Conservation (phyloP, 805 yeast genomes). For the Millerago galiae region DNA sequence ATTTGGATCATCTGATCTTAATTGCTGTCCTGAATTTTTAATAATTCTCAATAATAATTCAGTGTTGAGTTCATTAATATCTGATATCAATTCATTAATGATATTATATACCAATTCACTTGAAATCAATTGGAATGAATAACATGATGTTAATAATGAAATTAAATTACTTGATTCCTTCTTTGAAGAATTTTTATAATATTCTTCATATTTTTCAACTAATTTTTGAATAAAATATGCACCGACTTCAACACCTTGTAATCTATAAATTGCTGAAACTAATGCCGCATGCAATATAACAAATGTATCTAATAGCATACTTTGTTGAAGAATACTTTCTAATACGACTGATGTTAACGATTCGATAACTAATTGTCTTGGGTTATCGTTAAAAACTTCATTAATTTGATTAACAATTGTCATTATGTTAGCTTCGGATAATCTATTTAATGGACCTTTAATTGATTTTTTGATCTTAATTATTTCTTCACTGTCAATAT, state of each 20-base stretch:
- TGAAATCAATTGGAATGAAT: slow-evolving; percentile 70
- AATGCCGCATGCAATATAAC: slow-evolving; percentile 75
- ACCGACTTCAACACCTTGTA: slow-evolving; percentile 85
- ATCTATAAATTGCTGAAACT: slow-evolving; percentile 64
- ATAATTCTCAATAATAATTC: slow-evolving; percentile 71
- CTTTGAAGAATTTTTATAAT: slow-evolving; percentile 32
- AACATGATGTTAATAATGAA: slow-evolving; percentile 70
- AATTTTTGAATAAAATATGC: slow-evolving; percentile 75
- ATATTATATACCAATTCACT: slow-evolving; percentile 74
- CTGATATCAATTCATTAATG: slow-evolving; percentile 44
- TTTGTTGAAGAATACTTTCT: slow-evolving; percentile 58
- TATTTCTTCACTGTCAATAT: slow-evolving; percentile 36
- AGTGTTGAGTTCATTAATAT: slow-evolving; percentile 64
- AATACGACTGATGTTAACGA: slow-evolving; percentile 56
- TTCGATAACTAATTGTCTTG: slow-evolving; percentile 77
- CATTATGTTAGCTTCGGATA: slow-evolving; percentile 81
- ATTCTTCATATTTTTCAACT: slow-evolving; percentile 60
- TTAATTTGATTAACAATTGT: slow-evolving; percentile 66
- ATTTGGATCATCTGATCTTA: slow-evolving; percentile 85
- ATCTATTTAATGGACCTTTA: slow-evolving; percentile 78
- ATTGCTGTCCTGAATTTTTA: slow-evolving; percentile 71
- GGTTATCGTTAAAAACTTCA: slow-evolving; percentile 52
- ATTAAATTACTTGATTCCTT: slow-evolving; percentile 59
- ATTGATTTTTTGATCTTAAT: slow-evolving; percentile 51
- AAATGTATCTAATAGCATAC: slow-evolving; percentile 69